phyloP scores from a whole-genome alignment of 106 monocot species.

The Dendrobium chrysotoxum region DNA sequence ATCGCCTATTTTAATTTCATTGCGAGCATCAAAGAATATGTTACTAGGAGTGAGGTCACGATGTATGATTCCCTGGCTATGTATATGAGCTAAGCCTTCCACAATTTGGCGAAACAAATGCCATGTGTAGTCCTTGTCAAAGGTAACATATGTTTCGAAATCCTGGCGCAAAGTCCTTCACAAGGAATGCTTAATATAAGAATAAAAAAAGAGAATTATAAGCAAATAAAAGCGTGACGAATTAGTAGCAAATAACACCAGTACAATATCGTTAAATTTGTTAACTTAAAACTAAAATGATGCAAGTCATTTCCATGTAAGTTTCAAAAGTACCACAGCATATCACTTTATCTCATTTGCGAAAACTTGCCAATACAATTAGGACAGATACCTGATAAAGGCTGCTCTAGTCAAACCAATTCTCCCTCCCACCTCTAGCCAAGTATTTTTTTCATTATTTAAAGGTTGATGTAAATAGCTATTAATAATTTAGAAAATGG shows the following conservation, averaged over 20 bases:
- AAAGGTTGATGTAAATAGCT: too few species aligned
- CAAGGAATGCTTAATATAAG: slow-evolving; percentile 5
- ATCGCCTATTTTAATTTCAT: slow-evolving; percentile 98
- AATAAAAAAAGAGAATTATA: background rate
- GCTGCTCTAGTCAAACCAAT: background rate
- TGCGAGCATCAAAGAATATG: slow-evolving; percentile 96
- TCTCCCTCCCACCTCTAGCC: background rate
- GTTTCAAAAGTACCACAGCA: background rate
- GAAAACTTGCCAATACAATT: background rate
- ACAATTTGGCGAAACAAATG: slow-evolving; percentile 95
- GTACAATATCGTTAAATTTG: background rate
- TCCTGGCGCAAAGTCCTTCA: slow-evolving; percentile 86
- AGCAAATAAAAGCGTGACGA: background rate
- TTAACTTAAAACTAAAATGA: background rate
- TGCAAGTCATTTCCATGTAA: background rate
- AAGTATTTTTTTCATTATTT: too few species aligned
- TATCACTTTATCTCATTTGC: background rate
- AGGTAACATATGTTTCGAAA: slow-evolving; percentile 52
- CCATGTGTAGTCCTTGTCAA: slow-evolving; percentile 82
- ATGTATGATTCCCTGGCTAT: slow-evolving; percentile 96
- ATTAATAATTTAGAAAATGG: too few species aligned
- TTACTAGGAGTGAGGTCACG: slow-evolving; percentile 95
- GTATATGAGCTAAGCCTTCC: slow-evolving; percentile 98
- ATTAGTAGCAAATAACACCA: background rate
- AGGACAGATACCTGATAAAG: background rate